Base-by-base conservation (phyloP, 2,329 filamentous ascomycete species). In the Hymenotorrendiella dingleyae region DNA sequence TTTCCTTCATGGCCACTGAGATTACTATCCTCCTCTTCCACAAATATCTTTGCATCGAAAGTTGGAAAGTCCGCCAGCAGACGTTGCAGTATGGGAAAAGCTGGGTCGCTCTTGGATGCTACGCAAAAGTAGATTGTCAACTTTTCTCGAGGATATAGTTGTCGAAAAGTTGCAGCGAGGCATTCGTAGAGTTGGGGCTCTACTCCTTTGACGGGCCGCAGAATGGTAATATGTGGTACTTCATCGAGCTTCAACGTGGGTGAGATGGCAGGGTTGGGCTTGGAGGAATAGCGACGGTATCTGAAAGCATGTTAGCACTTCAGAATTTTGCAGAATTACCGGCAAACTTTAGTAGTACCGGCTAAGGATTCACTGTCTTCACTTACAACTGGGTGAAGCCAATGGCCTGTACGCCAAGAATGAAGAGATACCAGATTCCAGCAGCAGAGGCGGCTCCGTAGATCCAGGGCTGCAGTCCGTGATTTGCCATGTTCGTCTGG, bases 101-200 rank as follows among this genome's bases (percentile, higher is more conserved):
- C 85, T 0, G 90, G 80, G 59, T 98, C 94, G 35, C 70, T 65
- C 35, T 74, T 73, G 22, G 82, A 80, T 4, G 86, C 76, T 28
- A 98, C 74, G 61, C 93, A 98, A 50, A 98, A 81, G 56, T 81
- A 79, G 47, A 95, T 77, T 17, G 85, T 86, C 43, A 95, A 64
- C 58, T 83, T 89, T 56, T 84, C 72, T 26, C 62, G 65, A 1
- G 91, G 87, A 60, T 97, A 97, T 42, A 79, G 73, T 63, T 95
- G 90, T 35, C 71, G 78, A 62, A 96, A 90, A 2, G 84, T 87
- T 4, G 90, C 84, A 22, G 86, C 84, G 29, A 98, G 82, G 59
- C 93, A 97, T 58, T 95, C 87, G 71, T 94, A 95, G 19, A 97
- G 79, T 51, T 81, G 78, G 4, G 89, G 86, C 62, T 97, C 93